These are phyloP conservation scores for Capronia coronata DNA, from an alignment of 2,329 filamentous ascomycete genomes.

Conservation along the genomic window DNA sequence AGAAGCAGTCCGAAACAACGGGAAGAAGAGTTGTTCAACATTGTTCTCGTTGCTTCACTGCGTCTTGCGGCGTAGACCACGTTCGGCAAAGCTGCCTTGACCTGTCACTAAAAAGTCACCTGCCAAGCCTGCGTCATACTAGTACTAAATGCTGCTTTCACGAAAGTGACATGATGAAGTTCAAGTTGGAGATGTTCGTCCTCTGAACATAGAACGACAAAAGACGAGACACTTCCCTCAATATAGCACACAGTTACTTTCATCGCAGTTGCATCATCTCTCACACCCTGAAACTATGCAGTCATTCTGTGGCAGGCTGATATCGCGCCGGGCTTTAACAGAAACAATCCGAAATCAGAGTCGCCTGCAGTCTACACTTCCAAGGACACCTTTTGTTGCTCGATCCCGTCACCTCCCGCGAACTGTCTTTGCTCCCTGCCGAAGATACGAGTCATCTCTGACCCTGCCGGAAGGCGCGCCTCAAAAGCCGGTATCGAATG, in stretches of 20 bases:
- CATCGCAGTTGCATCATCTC: background rate
- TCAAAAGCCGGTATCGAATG: slow-evolving; percentile 1
- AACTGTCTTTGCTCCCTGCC: background rate
- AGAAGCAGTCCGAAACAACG: background rate
- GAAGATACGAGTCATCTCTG: slow-evolving; percentile 22
- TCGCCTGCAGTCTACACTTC: slow-evolving; percentile 5
- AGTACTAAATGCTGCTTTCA: background rate
- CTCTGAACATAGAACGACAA: too few species aligned
- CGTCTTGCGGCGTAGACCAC: background rate
- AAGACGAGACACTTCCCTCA: too few species aligned
- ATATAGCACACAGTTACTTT: too few species aligned
- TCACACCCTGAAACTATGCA: slow-evolving; percentile 9
- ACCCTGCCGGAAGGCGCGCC: slow-evolving; percentile 12
- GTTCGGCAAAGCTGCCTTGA: slow-evolving; percentile 3
- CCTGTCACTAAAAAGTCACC: background rate
- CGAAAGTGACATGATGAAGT: background rate
- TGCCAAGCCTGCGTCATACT: slow-evolving; percentile 6
- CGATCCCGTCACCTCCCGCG: background rate
- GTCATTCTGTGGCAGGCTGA: slow-evolving; percentile 4
- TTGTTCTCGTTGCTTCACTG: background rate
- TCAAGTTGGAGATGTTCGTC: too few species aligned
- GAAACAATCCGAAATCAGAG: background rate
- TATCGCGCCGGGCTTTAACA: background rate
- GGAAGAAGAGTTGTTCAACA: background rate
- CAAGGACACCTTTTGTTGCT: slow-evolving; percentile 3